Conservation (phyloP, 75 land plant species). For the Pseudotsuga menziesii region DNA sequence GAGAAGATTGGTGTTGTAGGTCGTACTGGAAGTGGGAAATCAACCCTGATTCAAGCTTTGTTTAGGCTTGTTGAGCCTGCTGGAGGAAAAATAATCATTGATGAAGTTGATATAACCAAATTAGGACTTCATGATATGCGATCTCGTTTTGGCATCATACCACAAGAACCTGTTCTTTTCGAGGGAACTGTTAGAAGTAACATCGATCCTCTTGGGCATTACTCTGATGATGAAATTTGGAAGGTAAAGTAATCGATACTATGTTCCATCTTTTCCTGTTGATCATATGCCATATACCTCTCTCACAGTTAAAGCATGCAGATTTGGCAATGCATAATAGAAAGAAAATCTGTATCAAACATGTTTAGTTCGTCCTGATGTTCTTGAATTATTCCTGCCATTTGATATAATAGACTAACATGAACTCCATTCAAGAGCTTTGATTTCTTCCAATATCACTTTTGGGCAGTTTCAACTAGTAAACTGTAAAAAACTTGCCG, state of each 20-base stretch:
- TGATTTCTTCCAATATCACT: background rate
- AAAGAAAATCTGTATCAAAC: background rate
- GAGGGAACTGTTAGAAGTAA: constrained; percentile 95
- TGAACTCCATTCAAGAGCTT: background rate
- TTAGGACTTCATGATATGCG: constrained; percentile 85
- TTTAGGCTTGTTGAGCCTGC: constrained; percentile 84
- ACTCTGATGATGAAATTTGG: constrained; percentile 92
- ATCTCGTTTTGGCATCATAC: constrained; percentile 88
- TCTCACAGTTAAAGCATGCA: constrained; percentile 3
- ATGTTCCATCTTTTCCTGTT: background rate
- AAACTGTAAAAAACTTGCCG: background rate
- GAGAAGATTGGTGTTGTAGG: constrained; percentile 94
- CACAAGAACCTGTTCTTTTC: constrained; percentile 96
- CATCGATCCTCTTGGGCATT: constrained; percentile 75
- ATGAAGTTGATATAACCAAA: constrained; percentile 65
- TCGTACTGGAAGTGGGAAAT: constrained; percentile 96
- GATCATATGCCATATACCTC: background rate
- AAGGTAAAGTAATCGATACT: constrained; percentile 44
- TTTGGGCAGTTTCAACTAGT: background rate
- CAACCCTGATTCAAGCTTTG: constrained; percentile 84
- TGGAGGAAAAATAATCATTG: constrained; percentile 71
- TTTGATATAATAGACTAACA: background rate
- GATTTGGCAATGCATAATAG: background rate
- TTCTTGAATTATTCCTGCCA: background rate
- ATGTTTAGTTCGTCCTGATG: background rate